Conservation (phyloP, 2,329 filamentous ascomycete species). For the Chaetomium sp. region DNA sequence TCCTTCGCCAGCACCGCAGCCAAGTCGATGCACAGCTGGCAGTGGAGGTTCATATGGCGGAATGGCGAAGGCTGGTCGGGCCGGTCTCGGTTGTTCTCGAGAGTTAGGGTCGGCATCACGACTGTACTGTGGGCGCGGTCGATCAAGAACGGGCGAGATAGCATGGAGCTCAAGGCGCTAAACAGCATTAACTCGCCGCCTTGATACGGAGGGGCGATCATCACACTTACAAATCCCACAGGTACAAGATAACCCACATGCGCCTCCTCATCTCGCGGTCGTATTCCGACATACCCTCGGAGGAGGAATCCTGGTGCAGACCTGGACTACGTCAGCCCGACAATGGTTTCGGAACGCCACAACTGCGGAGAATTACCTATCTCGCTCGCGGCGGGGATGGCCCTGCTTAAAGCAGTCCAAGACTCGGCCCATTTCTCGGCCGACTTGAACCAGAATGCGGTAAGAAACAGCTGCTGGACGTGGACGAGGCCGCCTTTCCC, state of each 20-base stretch:
- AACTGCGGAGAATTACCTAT: conserved; percentile 40
- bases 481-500: conserved; percentile 49
- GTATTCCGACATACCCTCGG: conserved; percentile 45
- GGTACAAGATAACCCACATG: conserved; percentile 49
- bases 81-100: conserved; percentile 38
- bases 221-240: conserved; percentile 51
- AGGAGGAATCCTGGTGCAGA: conserved; percentile 44
- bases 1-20: conserved; percentile 18
- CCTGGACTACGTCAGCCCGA: conserved; percentile 34
- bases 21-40: conserved; percentile 39
- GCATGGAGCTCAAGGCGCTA: conserved; percentile 44
- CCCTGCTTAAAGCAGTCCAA: conserved; percentile 49
- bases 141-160: conserved; percentile 49
- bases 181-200: conserved; percentile 36
- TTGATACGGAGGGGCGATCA: background rate
- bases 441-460: conserved; percentile 50
- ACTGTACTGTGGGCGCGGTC: conserved; percentile 45
- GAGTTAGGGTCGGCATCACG: conserved; percentile 44
- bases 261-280: conserved; percentile 51
- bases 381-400: conserved; percentile 53
- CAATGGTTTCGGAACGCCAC: background rate
- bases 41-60: conserved; percentile 47
- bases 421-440: conserved; percentile 51
- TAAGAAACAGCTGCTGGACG: conserved; percentile 54
- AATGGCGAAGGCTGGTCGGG: conserved; percentile 47